A percentile compares a stretch with the other conserved stretches of the same genome.
These are phyloP conservation scores for Angomonas ambiguus DNA, from an alignment of 208 protist genomes.

Conservation along the genomic window DNA sequence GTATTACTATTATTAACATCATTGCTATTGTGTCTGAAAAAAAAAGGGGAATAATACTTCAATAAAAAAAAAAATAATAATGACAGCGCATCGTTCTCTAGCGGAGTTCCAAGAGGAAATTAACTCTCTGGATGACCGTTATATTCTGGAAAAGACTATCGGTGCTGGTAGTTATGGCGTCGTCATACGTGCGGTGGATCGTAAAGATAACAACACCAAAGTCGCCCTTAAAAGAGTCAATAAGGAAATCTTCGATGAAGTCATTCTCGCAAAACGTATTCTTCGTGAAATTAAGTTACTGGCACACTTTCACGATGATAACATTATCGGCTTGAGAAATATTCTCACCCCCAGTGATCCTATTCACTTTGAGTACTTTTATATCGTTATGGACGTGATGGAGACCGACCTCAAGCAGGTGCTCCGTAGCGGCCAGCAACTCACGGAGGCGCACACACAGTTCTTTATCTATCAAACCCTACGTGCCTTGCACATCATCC, in stretches of 20 bases:
- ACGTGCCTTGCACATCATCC: slow-evolving; percentile 92
- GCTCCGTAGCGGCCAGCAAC: slow-evolving; percentile 83
- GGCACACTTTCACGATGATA: slow-evolving; percentile 86
- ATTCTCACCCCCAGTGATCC: slow-evolving; percentile 71
- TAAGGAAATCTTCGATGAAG: slow-evolving; percentile 93
- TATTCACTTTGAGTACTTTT: slow-evolving; percentile 86
- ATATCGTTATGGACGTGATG: slow-evolving; percentile 96
- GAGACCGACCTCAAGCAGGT: slow-evolving; percentile 95
- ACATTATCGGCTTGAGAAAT: slow-evolving; percentile 87
- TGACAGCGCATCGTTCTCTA: slow-evolving; percentile 36
- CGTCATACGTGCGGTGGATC: slow-evolving; percentile 82
- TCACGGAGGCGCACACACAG: slow-evolving; percentile 92
- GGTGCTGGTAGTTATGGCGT: slow-evolving; percentile 90
- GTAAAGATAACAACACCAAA: slow-evolving; percentile 50
- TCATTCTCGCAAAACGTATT: slow-evolving; percentile 90
- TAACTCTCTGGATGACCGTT: slow-evolving; percentile 70
- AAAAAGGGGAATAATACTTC: slow-evolving; percentile 11
- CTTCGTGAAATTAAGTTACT: slow-evolving; percentile 95
- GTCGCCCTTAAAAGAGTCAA: slow-evolving; percentile 95
- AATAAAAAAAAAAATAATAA: slow-evolving; percentile 17
- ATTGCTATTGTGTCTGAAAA: too few species aligned
- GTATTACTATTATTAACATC: too few species aligned
- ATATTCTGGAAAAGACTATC: slow-evolving; percentile 87
- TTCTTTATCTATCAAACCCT: slow-evolving; percentile 97
- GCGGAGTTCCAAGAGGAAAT: slow-evolving; percentile 81